Evolutionary conservation across 768 basidiomycete genomes (phyloP), one percentile per base, ranked within the genome.

Genomic region (Termitomyces sp.): DNA sequence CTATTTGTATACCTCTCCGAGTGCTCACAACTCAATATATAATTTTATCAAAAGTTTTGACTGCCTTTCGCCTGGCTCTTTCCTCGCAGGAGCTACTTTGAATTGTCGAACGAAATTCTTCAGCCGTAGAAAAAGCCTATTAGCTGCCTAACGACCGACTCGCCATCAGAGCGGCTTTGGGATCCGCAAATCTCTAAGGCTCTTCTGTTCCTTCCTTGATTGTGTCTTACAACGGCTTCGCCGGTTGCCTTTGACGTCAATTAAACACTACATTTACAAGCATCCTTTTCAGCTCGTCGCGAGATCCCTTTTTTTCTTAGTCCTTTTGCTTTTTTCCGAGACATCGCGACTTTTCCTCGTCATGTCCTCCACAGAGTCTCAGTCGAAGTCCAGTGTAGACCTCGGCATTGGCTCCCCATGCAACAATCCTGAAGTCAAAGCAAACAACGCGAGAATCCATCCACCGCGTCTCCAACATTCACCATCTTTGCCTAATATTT

Each of bases 401-500:
- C 63, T 67, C 52, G 64, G 61, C 56, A 67, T 67, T 64, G 62
- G 65, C 48, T 48, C 58, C 9, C 55, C 66, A 65, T 58, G 60
- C 66, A 55, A 67, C 67, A 57, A 53, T 52, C 7, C 58, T 52
- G 26, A 55, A 54, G 24, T 41, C 53, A 58, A 46, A 56, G 34
- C 29, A 58, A 60, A 68, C 63, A 47, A 34, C 57, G 29, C 56
- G 46, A 59, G 61, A 48, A 53, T 31, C 46, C 76, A 76, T 61
- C 79, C 79, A 48, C 76, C 78, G 18, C 80, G 81, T 46, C 74
- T 85, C 37, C 83, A 83, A 55, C 81, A 83, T 53, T 84, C 86
- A 5, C 86, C 86, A 9, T 88, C 87, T 13, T 76, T 88, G 63
- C 87, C 87, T 9, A 87, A 88, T 67, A 75, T 88, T 61, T 82